These are phyloP conservation scores for Stevia rebaudiana DNA, from an alignment of 140 eudicot genomes.

Conservation along the genomic window DNA sequence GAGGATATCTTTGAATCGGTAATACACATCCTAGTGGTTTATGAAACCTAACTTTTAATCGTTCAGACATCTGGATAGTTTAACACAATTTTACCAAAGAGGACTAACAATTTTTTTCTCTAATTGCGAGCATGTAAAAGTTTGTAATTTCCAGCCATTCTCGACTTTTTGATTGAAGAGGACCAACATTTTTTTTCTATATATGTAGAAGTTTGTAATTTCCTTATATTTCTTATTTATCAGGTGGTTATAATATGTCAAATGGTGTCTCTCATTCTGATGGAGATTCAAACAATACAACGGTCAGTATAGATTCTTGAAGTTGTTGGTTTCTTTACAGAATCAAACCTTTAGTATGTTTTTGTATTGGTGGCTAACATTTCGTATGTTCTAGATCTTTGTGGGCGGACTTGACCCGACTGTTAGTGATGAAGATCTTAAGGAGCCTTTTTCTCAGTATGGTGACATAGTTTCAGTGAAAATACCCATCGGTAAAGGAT, in stretches of 20 bases:
- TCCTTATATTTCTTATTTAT: background rate
- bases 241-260: constrained; percentile 74
- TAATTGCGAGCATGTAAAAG: background rate
- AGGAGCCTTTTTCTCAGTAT: constrained; percentile 45
- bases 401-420: constrained; percentile 64
- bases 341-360: background rate
- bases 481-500: constrained; percentile 56
- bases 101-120: no score
- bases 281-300: constrained; percentile 76
- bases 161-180: no score
- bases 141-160: no score
- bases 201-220: background rate
- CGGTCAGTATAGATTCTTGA: constrained; percentile 40
- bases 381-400: constrained; percentile 38
- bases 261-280: constrained; percentile 85
- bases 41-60: no score
- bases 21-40: no score
- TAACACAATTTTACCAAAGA: no score
- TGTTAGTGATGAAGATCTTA: constrained; percentile 55
- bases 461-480: constrained; percentile 50
- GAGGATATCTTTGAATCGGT: no score
- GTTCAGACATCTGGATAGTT: no score
- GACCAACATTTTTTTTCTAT: background rate
- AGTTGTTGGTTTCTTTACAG: background rate
- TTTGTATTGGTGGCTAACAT: constrained; percentile 10